Evolutionary conservation across 2,329 filamentous ascomycete species (phyloP), one percentile per base, ranked within the genome.

Genomic region (Graphilbum sp.): DNA sequence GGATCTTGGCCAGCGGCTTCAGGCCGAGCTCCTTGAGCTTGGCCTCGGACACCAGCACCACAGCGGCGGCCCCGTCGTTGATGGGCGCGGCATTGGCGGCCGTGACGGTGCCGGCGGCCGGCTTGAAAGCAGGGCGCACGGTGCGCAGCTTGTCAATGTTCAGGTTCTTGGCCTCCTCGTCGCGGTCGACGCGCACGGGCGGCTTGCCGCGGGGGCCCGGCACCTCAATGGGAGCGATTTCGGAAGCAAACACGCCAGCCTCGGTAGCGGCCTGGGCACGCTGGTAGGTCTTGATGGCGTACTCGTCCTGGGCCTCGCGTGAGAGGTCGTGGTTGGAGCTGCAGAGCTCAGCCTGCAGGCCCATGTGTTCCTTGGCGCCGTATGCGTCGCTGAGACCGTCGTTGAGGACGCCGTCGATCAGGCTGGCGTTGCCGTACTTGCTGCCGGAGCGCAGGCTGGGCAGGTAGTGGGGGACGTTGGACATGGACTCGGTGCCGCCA

Each of bases 401-500:
- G 68, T 87, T 87, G 53, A 95, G 72, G 47, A 98, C 76, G 49
- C 85, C 88, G 54, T 98, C 90, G 38, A 95, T 70, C 47, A 98
- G 69, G 38, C 69, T 75, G 64, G 88, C 80, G 63, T 96, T 75
- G 52, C 90, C 90, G 61, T 92, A 98, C 66, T 96, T 96, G 60
- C 81, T 77, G 49, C 90, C 90, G 48, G 63, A 79, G 58, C 90
- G 82, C 50, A 94, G 69, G 59, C 67, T 82, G 47, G 86, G 82
- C 38, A 95, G 79, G 67, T 98, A 98, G 67, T 98, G 87, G 37
- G 90, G 90, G 39, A 80, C 71, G 66, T 96, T 96, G 55, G 87
- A 94, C 90, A 98, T 98, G 67, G 86, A 94, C 68, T 98, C 90
- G 49, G 88, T 77, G 50, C 90, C 90, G 54, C 87, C 90, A 47